Conservation (phyloP, 2,329 filamentous ascomycete genomes). For the Huntiella savannae region DNA sequence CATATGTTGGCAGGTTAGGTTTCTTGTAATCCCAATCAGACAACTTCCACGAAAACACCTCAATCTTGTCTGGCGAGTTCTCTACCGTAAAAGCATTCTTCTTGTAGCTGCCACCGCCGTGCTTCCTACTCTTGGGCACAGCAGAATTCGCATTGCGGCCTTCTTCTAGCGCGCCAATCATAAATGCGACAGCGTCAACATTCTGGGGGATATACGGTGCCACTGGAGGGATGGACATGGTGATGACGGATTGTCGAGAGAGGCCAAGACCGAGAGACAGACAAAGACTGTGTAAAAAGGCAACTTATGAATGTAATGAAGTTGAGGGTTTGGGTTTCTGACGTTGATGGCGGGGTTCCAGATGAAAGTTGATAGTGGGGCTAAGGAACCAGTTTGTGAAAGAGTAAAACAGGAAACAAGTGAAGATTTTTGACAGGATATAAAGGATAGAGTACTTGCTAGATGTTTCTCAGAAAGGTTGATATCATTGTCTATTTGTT, state of each 20-base stretch:
- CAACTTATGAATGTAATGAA: background rate
- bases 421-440: background rate
- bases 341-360: too few species aligned
- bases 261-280: background rate
- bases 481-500: too few species aligned
- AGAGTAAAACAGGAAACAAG: background rate
- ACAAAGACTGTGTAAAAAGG: background rate
- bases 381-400: background rate
- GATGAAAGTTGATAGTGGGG: background rate
- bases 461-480: too few species aligned
- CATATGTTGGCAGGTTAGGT: slow-evolving; percentile 68
- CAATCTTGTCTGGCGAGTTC: slow-evolving; percentile 40
- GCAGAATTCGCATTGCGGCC: slow-evolving; percentile 24
- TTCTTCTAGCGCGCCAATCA: slow-evolving; percentile 45
- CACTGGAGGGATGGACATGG: slow-evolving; percentile 17
- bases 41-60: slow-evolving; percentile 81
- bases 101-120: slow-evolving; percentile 47
- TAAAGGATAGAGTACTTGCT: too few species aligned
- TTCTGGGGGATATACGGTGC: slow-evolving; percentile 53
- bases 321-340: background rate
- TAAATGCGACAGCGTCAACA: slow-evolving; percentile 40
- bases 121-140: slow-evolving; percentile 27
- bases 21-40: slow-evolving; percentile 95
- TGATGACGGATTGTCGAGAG: background rate
- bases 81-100: slow-evolving; percentile 59